Base-by-base conservation (phyloP, 169 alveolate genomes). In the Plasmodium relictum region DNA sequence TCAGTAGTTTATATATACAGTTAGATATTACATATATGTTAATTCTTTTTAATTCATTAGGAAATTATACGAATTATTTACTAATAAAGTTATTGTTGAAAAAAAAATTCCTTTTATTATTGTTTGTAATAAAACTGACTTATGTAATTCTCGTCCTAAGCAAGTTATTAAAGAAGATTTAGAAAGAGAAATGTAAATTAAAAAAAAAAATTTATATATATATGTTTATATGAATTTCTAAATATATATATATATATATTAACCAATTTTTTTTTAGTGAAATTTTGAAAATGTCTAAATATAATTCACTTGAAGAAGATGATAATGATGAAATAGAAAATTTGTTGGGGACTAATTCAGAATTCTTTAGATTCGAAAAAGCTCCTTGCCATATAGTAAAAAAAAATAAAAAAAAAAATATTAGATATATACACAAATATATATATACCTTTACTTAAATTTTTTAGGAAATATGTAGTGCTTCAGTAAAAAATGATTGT, bases 241-340 rank as follows among this genome's bases (percentile, higher is more conserved):
- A 52, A 52, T 10, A 8, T 52, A 52, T 52, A 14, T 5, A 12
- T 48, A 48, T 52, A 52, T 74, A 14, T 44, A 9, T 9, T 16
- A 37, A 8, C 44, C n/a, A 68, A 14, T 18, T 9, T 44, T 8
- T n/a, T 63, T 76, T 14, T 44, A 76, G 89, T 6, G 89, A 76
- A 76, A 76, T 76, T 76, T 76, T 76, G 52, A 76, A 76, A 26
- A 76, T 76, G 89, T 76, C 89, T n/a, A 76, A 76, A 63, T 76
- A 76, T 56, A 76, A 76, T 37, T 42, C 56, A 9, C 89, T 76
- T 24, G 89, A 76, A 6, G 89, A 76, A 14, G 89, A 76, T 42
- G 18, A 31, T 31, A 76, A 63, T 56, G 89, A 76, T 6, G 89
- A 76, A 42, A 63, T 76, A 16, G 89, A 76, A 50, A 45, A 68